Conservation (phyloP, 345 rosid genomes). For the Populus tremula region DNA sequence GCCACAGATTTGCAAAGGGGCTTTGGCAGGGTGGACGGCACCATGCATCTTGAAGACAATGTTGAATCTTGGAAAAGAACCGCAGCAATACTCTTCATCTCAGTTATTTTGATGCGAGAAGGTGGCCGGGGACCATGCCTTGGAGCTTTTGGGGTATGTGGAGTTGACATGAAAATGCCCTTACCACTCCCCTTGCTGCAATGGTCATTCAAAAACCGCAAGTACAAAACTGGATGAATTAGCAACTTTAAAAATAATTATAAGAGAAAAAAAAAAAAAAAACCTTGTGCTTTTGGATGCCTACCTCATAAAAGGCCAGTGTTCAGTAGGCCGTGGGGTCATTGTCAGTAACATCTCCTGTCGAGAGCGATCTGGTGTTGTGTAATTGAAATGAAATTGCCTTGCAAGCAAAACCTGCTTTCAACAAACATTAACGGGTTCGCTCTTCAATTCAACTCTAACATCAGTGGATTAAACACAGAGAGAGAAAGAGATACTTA, state of each 20-base stretch:
- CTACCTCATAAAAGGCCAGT: constrained; percentile 79
- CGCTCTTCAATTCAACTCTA: neutral
- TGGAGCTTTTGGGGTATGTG: constrained; percentile 89
- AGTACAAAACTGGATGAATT: neutral
- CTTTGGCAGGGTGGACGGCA: constrained; percentile 76
- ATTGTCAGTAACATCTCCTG: constrained; percentile 70
- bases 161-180: constrained; percentile 42
- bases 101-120: constrained; percentile 57
- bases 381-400: constrained; percentile 81
- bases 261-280: neutral
- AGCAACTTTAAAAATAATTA: neutral
- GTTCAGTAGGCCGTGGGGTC: constrained; percentile 77
- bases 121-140: constrained; percentile 92
- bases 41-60: constrained; percentile 68
- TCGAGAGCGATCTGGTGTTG: constrained; percentile 87
- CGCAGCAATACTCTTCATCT: constrained; percentile 82
- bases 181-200: constrained; percentile 69
- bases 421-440: constrained; percentile 12
- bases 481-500: constrained; percentile 37
- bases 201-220: neutral
- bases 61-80: constrained; percentile 85
- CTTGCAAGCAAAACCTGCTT: constrained; percentile 69
- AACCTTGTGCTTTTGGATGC: constrained; percentile 4
- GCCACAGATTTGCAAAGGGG: constrained; percentile 69
- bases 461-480: neutral